Base-by-base conservation (phyloP, 1,139 yeast genomes). In the Pichia sp. region DNA sequence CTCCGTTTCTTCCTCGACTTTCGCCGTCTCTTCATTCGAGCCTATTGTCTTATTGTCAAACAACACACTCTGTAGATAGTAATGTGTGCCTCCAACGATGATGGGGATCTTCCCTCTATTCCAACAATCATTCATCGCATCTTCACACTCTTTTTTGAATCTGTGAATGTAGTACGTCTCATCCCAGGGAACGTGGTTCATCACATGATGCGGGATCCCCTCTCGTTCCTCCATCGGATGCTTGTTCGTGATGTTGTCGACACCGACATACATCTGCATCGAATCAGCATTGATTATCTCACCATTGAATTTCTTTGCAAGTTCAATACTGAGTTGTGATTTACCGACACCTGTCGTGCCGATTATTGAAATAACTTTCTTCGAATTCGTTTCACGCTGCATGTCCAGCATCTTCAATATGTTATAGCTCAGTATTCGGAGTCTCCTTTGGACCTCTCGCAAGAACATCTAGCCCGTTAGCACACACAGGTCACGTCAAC, bases 271-370 rank as follows among this genome's bases (percentile, higher is more conserved):
- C 67, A 93, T 87, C 67, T 94, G 99, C 97, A 93, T 91, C 4
- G 98, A 89, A 65, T 93, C 99, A 0, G 96, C 96, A 67, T 93
- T 93, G 58, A 93, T 86, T 57, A 93, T 76, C 65, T 94, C 98
- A 19, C 99, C 99, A 63, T 83, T 77, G 48, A 86, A 74, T 20
- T 77, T 75, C 54, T 77, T 74, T 9, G 98, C 97, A 15, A 93
- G 66, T 52, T 90, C 95, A 7, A 90, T 83, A 47, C 86, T 77
- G 53, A 85, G 76, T 77, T 90, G 88, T 1, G 97, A 91, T 62
- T 93, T 93, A 0, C 99, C 99, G n/a, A 90, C 98, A 1, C 99
- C 99, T 0, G 99, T 93, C 34, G 97, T 91, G 0, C 99, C 99
- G 3, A 66, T 57, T n/a, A 66, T 60, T 3, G 67, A 60, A 11